These are phyloP conservation scores for Tetramitus jugosus DNA, from an alignment of 208 protist species.

Conservation along the genomic window DNA sequence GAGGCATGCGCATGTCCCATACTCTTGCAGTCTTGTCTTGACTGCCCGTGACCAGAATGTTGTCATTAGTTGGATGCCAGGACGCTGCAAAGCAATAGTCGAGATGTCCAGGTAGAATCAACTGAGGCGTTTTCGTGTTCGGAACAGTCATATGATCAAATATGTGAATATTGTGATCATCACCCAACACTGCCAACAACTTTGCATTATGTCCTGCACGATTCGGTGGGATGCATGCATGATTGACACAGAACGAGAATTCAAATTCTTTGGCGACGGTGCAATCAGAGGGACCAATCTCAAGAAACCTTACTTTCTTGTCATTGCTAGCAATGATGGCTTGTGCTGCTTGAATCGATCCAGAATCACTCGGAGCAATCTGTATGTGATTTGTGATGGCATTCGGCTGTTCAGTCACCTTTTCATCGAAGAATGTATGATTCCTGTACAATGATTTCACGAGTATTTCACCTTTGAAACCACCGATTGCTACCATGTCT, in stretches of 20 bases:
- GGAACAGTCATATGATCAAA: neutral
- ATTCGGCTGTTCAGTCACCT: neutral
- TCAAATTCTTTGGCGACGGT: too few species aligned
- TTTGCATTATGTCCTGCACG: too few species aligned
- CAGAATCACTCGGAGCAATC: too few species aligned
- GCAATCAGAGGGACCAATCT: too few species aligned
- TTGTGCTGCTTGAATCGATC: too few species aligned
- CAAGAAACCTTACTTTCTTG: neutral
- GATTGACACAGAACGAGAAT: too few species aligned
- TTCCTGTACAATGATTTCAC: too few species aligned
- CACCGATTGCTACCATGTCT: neutral
- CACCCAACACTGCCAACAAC: neutral
- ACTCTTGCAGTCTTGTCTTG: neutral
- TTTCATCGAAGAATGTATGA: too few species aligned
- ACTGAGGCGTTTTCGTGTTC: neutral
- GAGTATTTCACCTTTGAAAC: slow-evolving; percentile 10
- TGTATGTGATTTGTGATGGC: slow-evolving; percentile 2
- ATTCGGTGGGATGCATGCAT: too few species aligned
- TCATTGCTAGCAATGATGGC: too few species aligned
- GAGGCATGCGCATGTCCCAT: neutral
- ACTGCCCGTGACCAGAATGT: neutral
- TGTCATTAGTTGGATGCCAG: neutral
- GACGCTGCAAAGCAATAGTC: neutral
- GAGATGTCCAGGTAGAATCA: neutral
- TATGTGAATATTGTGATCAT: neutral